phyloP scores from a whole-genome alignment of 805 yeast genomes.

The Metschnikowia matae region DNA sequence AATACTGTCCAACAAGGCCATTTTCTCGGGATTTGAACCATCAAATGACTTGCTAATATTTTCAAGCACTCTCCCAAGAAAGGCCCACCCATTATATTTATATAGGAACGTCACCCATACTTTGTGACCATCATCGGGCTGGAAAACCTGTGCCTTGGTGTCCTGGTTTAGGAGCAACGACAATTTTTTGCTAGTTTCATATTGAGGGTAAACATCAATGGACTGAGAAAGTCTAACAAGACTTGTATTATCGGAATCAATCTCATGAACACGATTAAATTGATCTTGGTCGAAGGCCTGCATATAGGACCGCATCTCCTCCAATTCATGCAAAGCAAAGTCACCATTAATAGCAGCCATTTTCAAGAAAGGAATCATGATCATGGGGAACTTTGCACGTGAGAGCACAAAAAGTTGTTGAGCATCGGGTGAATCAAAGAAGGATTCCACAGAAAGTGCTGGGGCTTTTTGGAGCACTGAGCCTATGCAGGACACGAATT shows the following conservation, averaged over 20 bases:
- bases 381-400: slow-evolving; percentile 71
- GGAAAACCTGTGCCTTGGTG: slow-evolving; percentile 69
- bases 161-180: slow-evolving; percentile 43
- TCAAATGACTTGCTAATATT: slow-evolving; percentile 47
- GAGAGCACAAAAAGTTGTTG: slow-evolving; percentile 47
- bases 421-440: slow-evolving; percentile 45
- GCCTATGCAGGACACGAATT: slow-evolving; percentile 40
- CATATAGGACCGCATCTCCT: slow-evolving; percentile 59
- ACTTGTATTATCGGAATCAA: slow-evolving; percentile 52
- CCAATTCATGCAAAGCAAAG: slow-evolving; percentile 62
- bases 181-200: slow-evolving; percentile 44
- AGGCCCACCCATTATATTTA: slow-evolving; percentile 82
- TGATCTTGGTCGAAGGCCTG: slow-evolving; percentile 38
- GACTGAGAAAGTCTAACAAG: slow-evolving; percentile 47
- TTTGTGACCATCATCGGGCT: slow-evolving; percentile 36
- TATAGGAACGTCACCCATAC: slow-evolving; percentile 62
- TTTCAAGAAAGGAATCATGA: slow-evolving; percentile 57
- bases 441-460: slow-evolving; percentile 37
- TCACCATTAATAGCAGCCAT: slow-evolving; percentile 60
- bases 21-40: slow-evolving; percentile 33
- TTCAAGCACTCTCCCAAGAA: slow-evolving; percentile 73
- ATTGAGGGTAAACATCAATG: slow-evolving; percentile 54
- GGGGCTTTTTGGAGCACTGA: slow-evolving; percentile 44
- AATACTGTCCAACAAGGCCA: slow-evolving; percentile 36
- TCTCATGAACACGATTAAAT: slow-evolving; percentile 37